Base-by-base conservation (phyloP, 202 grass and related monocot species). In the Setaria viridis region DNA sequence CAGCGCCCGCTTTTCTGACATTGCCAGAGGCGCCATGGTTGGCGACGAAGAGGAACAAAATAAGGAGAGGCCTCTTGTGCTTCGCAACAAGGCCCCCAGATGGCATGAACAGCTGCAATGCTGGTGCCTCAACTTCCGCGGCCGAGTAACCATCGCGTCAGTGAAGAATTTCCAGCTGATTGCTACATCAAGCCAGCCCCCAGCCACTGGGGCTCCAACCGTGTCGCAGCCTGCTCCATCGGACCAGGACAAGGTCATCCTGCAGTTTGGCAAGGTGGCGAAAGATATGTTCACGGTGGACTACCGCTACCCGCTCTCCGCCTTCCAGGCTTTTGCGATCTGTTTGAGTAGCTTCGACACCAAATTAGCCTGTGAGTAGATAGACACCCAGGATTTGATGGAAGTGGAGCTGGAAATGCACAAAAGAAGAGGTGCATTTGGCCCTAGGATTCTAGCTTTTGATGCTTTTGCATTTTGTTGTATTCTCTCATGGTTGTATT, bases 261-360 rank as follows among this genome's bases (percentile, higher is more conserved):
- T 98, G 19, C 96, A 98, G 79, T 98, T 98, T 12, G 95, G 95
- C 57, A 98, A 98, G 80, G 95, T 98, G 12, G 91, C 89, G 0
- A 95, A 94, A 77, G 96, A 98, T 54, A 98, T 98, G 96, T 98
- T 98, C 89, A 98, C 96, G 0, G 95, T 98, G 96, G 96, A 98
- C 80, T 98, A 98, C 81, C 90, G 96, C 65, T 95, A 98, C 25
- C 96, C 96, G 0, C 85, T 98, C 16, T 94, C 91, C 0, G 93
- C 95, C 14, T 98, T 95, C 86, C 95, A 98, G 84, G 93, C 95
- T 13, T 98, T 98, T 11, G 91, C 96, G 0, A 95, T 99, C 70
- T 99, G 93, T 74, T 88, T 98, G 82, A 98, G 95, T 87, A 98
- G 95, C 84, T 98, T 98, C 6, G 95, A 99, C 90, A 95, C 96